Evolutionary conservation across 768 basidiomycete genomes (phyloP).

Genomic region (Wakefieldia striispora): DNA sequence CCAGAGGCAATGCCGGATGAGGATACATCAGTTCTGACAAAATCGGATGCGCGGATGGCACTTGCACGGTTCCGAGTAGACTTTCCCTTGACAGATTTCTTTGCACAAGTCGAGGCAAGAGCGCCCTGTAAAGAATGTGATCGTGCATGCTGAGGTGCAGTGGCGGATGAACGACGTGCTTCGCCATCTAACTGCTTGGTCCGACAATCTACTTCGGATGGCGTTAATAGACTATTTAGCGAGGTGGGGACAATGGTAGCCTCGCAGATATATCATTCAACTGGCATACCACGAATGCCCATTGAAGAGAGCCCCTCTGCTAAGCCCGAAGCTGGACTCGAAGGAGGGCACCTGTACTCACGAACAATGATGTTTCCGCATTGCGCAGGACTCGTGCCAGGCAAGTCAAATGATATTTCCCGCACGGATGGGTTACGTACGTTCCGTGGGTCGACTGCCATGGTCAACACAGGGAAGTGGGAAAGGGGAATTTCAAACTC

Average conservation of each 20-base stretch:
- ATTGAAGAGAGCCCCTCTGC: slow-evolving; percentile 21
- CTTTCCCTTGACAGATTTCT: slow-evolving; percentile 7
- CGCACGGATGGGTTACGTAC: slow-evolving; percentile 2
- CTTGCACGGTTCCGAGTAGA: slow-evolving; percentile 41
- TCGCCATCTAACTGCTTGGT: slow-evolving; percentile 12
- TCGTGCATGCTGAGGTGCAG: slow-evolving; percentile 6
- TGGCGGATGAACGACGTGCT: not conserved
- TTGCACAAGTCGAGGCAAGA: slow-evolving; percentile 4
- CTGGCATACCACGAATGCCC: slow-evolving; percentile 28
- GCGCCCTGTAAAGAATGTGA: slow-evolving; percentile 24
- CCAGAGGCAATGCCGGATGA: slow-evolving; percentile 2
- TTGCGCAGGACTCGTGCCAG: slow-evolving; percentile 14
- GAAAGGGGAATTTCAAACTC: slow-evolving; percentile 15
- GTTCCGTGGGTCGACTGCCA: not conserved
- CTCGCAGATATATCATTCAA: not conserved
- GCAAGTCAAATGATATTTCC: slow-evolving; percentile 2
- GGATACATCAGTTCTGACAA: slow-evolving; percentile 15
- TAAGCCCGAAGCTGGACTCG: slow-evolving; percentile 22
- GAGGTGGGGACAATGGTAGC: not conserved
- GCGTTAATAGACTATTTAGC: slow-evolving; percentile 7
- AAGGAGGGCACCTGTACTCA: slow-evolving; percentile 3
- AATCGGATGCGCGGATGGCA: slow-evolving; percentile 53
- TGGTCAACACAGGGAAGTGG: slow-evolving; percentile 1
- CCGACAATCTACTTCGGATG: slow-evolving; percentile 11
- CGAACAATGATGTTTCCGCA: not conserved